Evolutionary conservation across 2,329 filamentous ascomycete genomes (phyloP), one percentile per base, ranked within the genome.

Genomic region (Stachybotrys elegans): DNA sequence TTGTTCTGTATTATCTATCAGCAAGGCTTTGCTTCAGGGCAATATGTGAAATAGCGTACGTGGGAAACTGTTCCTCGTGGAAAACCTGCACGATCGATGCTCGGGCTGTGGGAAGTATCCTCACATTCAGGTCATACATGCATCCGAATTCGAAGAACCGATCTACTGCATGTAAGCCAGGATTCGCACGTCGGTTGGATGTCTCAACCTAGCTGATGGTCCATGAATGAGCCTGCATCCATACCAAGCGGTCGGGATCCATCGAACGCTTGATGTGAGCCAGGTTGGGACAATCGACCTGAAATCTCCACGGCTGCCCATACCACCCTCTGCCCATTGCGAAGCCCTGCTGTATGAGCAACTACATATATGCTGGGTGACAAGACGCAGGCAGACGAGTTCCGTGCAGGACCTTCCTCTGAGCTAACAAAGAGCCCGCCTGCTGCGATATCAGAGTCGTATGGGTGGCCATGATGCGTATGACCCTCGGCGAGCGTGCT

Each of bases 231-330:
- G 19, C 48, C 52, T 22, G 43, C 40, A 4, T 37, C 17, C 19
- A 37, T 23, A 7, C 17, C 17, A 5, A 27, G 9, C 4, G 40
- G 19, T 12, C 31, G 25, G 20, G 34, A 34, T 7, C 25, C 23
- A 9, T 39, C 29, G 11, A 29, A 25, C n/a, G 39, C 32, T 8
- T 37, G 35, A 13, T 42, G 44, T 3, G 52, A 34, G 3, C 49
- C 36, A 31, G 48, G 51, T 19, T 51, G 55, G 39, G 58, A 65
- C 5, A 71, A 48, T 37, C 67, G 67, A 8, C 67, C 65, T 13
- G 64, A 70, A 29, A 79, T 51, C 54, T 78, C 69, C 41, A 79
- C 62, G 4, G 73, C 71, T 3, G 63, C 69, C 75, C 71, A 79
- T n/a, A 76, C 49, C 11, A 51, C 59, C 23, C 57, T 53, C 29